Evolutionary conservation across 2,329 filamentous ascomycete genomes (phyloP).

Genomic region (Colletotrichum paranaense): DNA sequence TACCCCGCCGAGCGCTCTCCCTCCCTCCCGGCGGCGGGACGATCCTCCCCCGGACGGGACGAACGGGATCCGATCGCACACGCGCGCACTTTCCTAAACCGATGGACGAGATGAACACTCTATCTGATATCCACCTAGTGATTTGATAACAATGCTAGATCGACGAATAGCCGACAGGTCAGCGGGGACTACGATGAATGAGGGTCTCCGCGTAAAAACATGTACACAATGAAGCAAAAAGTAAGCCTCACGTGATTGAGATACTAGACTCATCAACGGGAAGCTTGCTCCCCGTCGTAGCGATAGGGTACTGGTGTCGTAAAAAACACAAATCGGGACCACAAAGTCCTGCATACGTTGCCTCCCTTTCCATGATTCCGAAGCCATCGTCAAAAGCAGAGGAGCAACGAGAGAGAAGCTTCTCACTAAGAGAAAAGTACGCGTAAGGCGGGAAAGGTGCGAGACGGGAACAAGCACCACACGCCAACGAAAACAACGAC

Average conservation of each 20-base stretch:
- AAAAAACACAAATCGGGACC: background rate
- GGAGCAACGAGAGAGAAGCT: background rate
- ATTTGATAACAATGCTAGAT: too few relatives aligned
- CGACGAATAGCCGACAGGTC: background rate
- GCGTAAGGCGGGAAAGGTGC: background rate
- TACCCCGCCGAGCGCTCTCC: background rate
- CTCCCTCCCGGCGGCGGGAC: background rate
- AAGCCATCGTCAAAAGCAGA: background rate
- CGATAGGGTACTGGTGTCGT: too few relatives aligned
- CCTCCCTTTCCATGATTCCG: background rate
- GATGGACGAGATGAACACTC: background rate
- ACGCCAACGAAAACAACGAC: background rate
- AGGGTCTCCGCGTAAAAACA: too few relatives aligned
- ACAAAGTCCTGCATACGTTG: background rate
- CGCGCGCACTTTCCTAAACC: background rate
- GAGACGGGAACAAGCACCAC: background rate
- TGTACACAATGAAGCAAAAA: too few relatives aligned
- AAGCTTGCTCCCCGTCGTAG: too few relatives aligned
- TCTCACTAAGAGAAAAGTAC: background rate
- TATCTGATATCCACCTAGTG: too few relatives aligned
- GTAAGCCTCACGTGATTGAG: too few relatives aligned
- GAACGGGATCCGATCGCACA: background rate
- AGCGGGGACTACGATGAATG: too few relatives aligned
- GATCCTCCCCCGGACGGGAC: background rate
- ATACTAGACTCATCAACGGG: too few relatives aligned